Evolutionary conservation across 139 green algal genomes (phyloP).

Genomic region (Picochlorum costavermella): DNA sequence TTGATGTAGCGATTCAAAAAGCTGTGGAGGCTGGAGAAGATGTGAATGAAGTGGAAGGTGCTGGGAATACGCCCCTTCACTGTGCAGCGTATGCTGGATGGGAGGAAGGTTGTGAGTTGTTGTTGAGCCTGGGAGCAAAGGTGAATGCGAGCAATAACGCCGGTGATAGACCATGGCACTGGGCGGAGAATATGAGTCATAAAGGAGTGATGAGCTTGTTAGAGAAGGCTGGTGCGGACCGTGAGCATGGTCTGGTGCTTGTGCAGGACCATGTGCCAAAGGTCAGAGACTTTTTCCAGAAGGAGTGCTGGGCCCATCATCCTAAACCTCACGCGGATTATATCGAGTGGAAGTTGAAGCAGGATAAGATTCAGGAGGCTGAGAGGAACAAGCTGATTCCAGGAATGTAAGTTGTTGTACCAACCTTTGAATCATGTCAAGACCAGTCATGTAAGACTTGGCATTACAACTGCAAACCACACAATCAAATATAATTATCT

Average conservation of each 20-base stretch:
- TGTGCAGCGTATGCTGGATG: slow-evolving; percentile 75
- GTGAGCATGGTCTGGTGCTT: slow-evolving; percentile 70
- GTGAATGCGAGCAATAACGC: slow-evolving; percentile 90
- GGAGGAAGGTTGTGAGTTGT: slow-evolving; percentile 68
- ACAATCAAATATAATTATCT: neutral
- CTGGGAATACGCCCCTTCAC: slow-evolving; percentile 83
- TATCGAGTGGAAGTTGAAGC: slow-evolving; percentile 52
- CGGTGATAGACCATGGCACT: slow-evolving; percentile 80
- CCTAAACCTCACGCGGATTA: slow-evolving; percentile 81
- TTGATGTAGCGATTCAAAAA: slow-evolving; percentile 41
- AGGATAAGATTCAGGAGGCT: slow-evolving; percentile 48
- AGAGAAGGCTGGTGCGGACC: slow-evolving; percentile 65
- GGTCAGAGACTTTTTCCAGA: slow-evolving; percentile 90
- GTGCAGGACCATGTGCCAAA: slow-evolving; percentile 92
- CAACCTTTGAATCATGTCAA: neutral
- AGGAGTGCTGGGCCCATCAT: slow-evolving; percentile 81
- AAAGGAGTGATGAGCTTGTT: slow-evolving; percentile 60
- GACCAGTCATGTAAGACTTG: neutral
- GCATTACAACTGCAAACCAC: slow-evolving; percentile 2
- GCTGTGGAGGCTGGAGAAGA: slow-evolving; percentile 53
- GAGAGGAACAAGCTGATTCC: slow-evolving; percentile 42
- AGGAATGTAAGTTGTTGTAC: slow-evolving; percentile 11
- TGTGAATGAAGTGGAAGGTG: slow-evolving; percentile 89
- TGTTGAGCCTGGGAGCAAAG: slow-evolving; percentile 80
- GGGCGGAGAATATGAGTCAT: slow-evolving; percentile 71